A percentile compares a stretch with the other conserved stretches of the same genome.
Evolutionary conservation across 805 yeast genomes (phyloP).

Genomic region (Allodekkera sacchari): DNA sequence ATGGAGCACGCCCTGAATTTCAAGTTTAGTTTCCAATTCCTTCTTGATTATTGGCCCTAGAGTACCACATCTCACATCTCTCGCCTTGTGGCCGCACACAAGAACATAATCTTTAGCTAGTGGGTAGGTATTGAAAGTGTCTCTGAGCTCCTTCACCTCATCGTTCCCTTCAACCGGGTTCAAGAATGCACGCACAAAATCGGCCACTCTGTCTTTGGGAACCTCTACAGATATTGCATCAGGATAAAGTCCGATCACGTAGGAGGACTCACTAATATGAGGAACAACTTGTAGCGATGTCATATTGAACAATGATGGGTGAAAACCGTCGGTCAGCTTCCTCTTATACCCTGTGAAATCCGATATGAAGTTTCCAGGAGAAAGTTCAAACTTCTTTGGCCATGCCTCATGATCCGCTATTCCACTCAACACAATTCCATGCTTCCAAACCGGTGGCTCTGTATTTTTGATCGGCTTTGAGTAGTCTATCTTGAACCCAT

Average conservation of each 20-base stretch:
- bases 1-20: slow-evolving; percentile 15
- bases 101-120: slow-evolving; percentile 30
- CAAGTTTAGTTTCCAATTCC: slow-evolving; percentile 41
- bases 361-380: slow-evolving; percentile 35
- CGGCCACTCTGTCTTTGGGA: slow-evolving; percentile 14
- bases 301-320: slow-evolving; percentile 46
- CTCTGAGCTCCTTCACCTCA: slow-evolving; percentile 6
- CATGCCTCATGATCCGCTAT: slow-evolving; percentile 28
- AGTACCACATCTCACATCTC: slow-evolving; percentile 63
- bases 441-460: slow-evolving; percentile 44
- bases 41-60: slow-evolving; percentile 49
- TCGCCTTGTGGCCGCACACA: slow-evolving; percentile 56
- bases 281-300: slow-evolving; percentile 23
- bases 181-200: slow-evolving; percentile 28
- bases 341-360: slow-evolving; percentile 30
- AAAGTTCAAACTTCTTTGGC: slow-evolving; percentile 44
- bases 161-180: neutral
- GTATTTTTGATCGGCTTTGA: slow-evolving; percentile 37
- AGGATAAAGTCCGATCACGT: slow-evolving; percentile 38
- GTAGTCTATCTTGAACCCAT: slow-evolving; percentile 32
- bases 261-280: slow-evolving; percentile 2
- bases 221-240: slow-evolving; percentile 39
- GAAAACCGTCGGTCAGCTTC: slow-evolving; percentile 28
- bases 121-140: slow-evolving; percentile 5
- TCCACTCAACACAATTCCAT: slow-evolving; percentile 44